Evolutionary conservation across 1,139 yeast species (phyloP).

Genomic region (Scheffersomyces cryptocercus): DNA sequence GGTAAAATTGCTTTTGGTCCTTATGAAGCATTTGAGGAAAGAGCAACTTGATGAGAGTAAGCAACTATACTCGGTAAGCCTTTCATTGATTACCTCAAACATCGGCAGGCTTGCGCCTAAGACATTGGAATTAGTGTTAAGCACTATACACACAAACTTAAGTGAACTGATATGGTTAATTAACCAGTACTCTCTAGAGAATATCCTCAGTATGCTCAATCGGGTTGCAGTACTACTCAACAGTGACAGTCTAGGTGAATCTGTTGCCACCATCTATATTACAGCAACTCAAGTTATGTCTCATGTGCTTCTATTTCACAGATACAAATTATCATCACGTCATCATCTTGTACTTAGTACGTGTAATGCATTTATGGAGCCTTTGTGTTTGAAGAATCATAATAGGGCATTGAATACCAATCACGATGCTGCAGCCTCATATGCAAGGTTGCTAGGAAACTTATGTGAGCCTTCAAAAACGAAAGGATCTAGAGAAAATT

Average conservation of each 20-base stretch:
- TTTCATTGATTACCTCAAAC: slow-evolving; percentile 9
- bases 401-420: slow-evolving; percentile 17
- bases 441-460: slow-evolving; percentile 61
- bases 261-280: slow-evolving; percentile 27
- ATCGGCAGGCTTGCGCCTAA: slow-evolving; percentile 4
- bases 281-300: slow-evolving; percentile 50
- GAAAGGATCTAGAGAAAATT: slow-evolving; percentile 15
- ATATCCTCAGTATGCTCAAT: slow-evolving; percentile 39
- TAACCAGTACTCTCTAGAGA: slow-evolving; percentile 69
- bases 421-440: slow-evolving; percentile 42
- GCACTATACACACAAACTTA: slow-evolving; percentile 37
- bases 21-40: slow-evolving; percentile 5
- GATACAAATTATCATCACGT: slow-evolving; percentile 69
- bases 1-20: neutral
- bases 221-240: slow-evolving; percentile 16
- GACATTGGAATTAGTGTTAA: slow-evolving; percentile 12
- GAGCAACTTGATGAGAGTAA: slow-evolving; percentile 6
- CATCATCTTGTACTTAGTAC: slow-evolving; percentile 62
- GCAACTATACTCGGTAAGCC: slow-evolving; percentile 12
- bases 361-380: slow-evolving; percentile 50
- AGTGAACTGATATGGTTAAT: slow-evolving; percentile 58
- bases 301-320: slow-evolving; percentile 61
- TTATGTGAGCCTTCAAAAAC: slow-evolving; percentile 66
- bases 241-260: slow-evolving; percentile 2
- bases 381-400: slow-evolving; percentile 32